phyloP scores from a whole-genome alignment of 495 filamentous ascomycete species.

The Penicillium parvum region DNA sequence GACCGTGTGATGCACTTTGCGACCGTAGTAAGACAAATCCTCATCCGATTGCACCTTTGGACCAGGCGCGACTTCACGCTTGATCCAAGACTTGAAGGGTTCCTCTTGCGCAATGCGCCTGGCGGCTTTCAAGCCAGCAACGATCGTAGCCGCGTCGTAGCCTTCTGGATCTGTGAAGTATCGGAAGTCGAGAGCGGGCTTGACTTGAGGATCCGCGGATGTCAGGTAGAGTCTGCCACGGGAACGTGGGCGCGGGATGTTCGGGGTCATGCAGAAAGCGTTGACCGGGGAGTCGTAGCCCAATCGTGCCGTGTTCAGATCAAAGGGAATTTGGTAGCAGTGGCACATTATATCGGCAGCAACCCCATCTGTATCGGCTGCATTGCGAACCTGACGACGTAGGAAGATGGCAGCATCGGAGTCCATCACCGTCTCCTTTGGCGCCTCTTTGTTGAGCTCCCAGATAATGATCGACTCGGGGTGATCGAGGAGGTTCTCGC shows the following conservation, averaged over 20 bases:
- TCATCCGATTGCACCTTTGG: conserved; percentile 64
- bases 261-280: conserved; percentile 90
- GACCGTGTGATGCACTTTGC: conserved; percentile 73
- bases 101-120: conserved; percentile 63
- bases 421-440: conserved; percentile 79
- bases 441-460: conserved; percentile 72
- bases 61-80: conserved; percentile 73
- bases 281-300: conserved; percentile 47
- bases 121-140: conserved; percentile 69
- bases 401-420: conserved; percentile 81
- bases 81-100: conserved; percentile 76
- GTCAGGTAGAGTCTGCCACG: conserved; percentile 69
- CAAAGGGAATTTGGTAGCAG: background rate
- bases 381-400: conserved; percentile 61
- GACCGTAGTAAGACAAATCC: conserved; percentile 67
- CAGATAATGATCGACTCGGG: conserved; percentile 77
- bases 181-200: conserved; percentile 79
- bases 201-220: conserved; percentile 63
- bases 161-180: conserved; percentile 85
- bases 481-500: conserved; percentile 76
- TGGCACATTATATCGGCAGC: conserved; percentile 35
- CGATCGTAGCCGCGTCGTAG: conserved; percentile 77
- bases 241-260: conserved; percentile 77
- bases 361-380: conserved; percentile 60
- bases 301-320: background rate